phyloP scores from a whole-genome alignment of 306 rosid species.

The Sicyos baderoa region DNA sequence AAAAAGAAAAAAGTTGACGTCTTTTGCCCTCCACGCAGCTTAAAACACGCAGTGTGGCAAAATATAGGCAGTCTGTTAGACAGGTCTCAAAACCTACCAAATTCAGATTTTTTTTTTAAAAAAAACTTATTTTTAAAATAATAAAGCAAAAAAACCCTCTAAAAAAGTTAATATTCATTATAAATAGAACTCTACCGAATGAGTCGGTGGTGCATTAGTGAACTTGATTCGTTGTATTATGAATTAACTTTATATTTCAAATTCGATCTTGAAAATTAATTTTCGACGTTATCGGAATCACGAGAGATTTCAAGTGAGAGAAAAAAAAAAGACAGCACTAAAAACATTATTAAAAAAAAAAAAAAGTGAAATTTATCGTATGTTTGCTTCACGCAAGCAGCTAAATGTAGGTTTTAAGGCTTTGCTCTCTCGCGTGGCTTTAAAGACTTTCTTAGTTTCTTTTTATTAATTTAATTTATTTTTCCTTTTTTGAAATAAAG shows the following conservation, averaged over 20 bases:
- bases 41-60: constrained; percentile 70
- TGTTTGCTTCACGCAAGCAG: constrained; percentile 79
- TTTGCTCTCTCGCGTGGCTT: constrained; percentile 72
- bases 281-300: no score
- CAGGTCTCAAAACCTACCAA: constrained; percentile 46
- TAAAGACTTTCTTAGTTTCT: constrained; percentile 42
- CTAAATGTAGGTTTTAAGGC: constrained; percentile 58
- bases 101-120: neutral
- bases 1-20: constrained; percentile 49
- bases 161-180: neutral
- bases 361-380: constrained; percentile 15
- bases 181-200: neutral
- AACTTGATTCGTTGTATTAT: no score
- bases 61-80: constrained; percentile 35
- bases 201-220: no score
- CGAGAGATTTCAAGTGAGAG: constrained; percentile 6
- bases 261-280: no score
- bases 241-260: no score
- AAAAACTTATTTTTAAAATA: neutral
- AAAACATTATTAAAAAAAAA: constrained; percentile 3
- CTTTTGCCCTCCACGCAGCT: constrained; percentile 95
- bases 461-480: neutral
- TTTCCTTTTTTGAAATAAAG: neutral
- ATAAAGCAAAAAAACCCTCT: neutral
- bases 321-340: constrained; percentile 9